Conservation (phyloP, 176 grass and related monocot species). For the Oryza glaberrima region DNA sequence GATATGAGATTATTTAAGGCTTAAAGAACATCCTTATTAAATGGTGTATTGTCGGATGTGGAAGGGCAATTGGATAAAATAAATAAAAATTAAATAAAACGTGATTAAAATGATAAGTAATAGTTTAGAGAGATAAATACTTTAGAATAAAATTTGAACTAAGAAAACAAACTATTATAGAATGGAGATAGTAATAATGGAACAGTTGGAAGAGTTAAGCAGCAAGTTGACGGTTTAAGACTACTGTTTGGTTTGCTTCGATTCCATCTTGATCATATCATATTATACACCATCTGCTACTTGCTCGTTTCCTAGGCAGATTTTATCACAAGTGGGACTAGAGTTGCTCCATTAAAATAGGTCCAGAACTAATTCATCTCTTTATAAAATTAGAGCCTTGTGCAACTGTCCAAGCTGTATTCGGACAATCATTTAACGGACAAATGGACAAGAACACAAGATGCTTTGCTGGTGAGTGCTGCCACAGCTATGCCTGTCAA, state of each 20-base stretch:
- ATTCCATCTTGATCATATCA: not conserved
- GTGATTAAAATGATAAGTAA: too few species aligned
- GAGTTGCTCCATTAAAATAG: not conserved
- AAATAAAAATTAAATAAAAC: too few species aligned
- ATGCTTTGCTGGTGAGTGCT: slow-evolving; percentile 45
- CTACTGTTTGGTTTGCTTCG: not conserved
- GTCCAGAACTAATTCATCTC: slow-evolving; percentile 32
- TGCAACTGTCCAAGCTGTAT: slow-evolving; percentile 26
- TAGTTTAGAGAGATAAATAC: too few species aligned
- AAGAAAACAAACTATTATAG: too few species aligned
- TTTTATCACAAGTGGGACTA: not conserved
- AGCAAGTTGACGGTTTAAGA: not conserved
- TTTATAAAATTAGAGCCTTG: not conserved
- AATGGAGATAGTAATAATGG: too few species aligned
- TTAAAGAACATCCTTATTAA: too few species aligned
- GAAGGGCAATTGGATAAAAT: too few species aligned
- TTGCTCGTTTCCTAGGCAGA: not conserved
- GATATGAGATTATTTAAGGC: too few species aligned
- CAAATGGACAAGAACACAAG: slow-evolving; percentile 44
- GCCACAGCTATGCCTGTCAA: slow-evolving; percentile 35
- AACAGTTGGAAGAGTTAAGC: not conserved
- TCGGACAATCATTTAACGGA: slow-evolving; percentile 36
- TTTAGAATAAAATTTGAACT: too few species aligned
- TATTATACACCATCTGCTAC: not conserved
- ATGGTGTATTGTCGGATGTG: too few species aligned